phyloP scores from a whole-genome alignment of 192 early-diverging fungal genomes.

The Entrophospora sp. region DNA sequence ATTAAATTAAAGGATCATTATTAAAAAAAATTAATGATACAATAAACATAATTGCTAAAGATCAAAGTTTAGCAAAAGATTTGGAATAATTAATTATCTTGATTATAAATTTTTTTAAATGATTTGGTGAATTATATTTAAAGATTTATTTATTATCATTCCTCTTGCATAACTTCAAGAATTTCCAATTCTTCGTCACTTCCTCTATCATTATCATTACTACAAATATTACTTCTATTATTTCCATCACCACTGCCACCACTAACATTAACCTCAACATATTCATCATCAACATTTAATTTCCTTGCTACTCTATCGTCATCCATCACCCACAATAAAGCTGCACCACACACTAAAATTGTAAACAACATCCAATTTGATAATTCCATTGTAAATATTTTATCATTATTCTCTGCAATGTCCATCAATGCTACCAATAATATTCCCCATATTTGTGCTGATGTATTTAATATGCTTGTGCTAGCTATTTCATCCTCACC shows the following conservation, averaged over 20 bases:
- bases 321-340: not conserved
- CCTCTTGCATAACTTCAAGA: too few species aligned
- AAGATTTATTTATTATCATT: too few species aligned
- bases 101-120: not conserved
- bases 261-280: not conserved
- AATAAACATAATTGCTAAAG: conserved; percentile 25
- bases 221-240: too few species aligned
- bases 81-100: not conserved
- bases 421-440: conserved; percentile 32
- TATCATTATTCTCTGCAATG: conserved; percentile 17
- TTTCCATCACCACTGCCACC: not conserved
- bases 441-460: conserved; percentile 27
- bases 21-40: conserved; percentile 26
- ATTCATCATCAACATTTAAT: too few species aligned
- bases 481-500: conserved; percentile 26
- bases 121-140: too few species aligned
- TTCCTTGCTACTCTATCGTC: too few species aligned
- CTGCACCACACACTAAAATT: not conserved
- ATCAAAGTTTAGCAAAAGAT: conserved; percentile 17
- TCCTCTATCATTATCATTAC: too few species aligned
- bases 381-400: conserved; percentile 31
- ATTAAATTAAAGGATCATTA: conserved; percentile 19
- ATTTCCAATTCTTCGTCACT: too few species aligned
- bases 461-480: conserved; percentile 30
- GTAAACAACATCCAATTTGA: conserved; percentile 12